Base-by-base conservation (phyloP, 2,329 filamentous ascomycete species). In the Cladosporium austrohemisphaericum region DNA sequence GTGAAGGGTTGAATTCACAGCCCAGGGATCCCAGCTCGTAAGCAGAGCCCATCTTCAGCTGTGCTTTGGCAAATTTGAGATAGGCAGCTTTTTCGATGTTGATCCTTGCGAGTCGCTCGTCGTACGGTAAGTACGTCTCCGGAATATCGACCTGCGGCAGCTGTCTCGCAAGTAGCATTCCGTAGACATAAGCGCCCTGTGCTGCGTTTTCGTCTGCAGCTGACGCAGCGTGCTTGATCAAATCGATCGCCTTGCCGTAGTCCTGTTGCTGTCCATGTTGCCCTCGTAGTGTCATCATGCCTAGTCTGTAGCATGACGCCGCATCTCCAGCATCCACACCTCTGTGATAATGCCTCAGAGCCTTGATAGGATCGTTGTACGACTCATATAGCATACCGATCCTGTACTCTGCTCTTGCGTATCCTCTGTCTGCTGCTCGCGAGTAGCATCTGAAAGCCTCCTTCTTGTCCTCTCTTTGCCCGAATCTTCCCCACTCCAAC, bases 331-430 rank as follows among this genome's bases (percentile, higher is more conserved):
- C 74, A 41, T 82, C 79, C 41, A 93, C 83, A 41, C 93, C 93
- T 40, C 81, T 79, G 57, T 89, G 83, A 69, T 97, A 98, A 68
- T 97, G 91, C 62, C 85, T 84, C 63, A 96, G 83, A 5, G 93
- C 93, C 67, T 95, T 96, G 55, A 84, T 79, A 52, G 90, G 85
- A 63, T 98, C 92, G 64, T 95, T 95, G 4, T 90, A 92, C 66
- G 87, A 90, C 71, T 98, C 93, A 66, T 91, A 97, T 50, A 96
- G 86, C 92, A 97, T 98, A 55, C 93, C 93, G 72, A 98, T 95
- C 38, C 93, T 83, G 68, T 98, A 98, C 68, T 97, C 89, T 16
- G 93, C 91, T 59, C 93, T 79, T 18, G 85, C 82, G 70, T 91
- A 95, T 51, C 89, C 89, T 60, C 88, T 84, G 60, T 91, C 86